These are phyloP conservation scores for Pseudozyma tsukubaensis DNA, from an alignment of 1,284 basidiomycete genomes.

Conservation along the genomic window DNA sequence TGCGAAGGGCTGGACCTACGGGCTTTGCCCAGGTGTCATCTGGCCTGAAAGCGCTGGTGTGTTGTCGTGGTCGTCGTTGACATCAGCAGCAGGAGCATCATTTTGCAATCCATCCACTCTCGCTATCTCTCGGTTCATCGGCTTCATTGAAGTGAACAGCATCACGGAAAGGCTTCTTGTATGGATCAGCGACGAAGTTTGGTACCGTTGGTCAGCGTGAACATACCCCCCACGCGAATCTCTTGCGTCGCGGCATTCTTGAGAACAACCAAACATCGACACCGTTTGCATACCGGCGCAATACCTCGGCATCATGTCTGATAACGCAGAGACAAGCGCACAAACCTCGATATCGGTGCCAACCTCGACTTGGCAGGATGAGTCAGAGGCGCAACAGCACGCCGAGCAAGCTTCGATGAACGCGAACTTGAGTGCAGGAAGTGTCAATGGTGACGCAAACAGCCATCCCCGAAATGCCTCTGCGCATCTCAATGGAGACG, in stretches of 20 bases:
- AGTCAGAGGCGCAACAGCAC: conserved; percentile 4
- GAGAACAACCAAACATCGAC: not conserved
- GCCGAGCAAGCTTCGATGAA: not conserved
- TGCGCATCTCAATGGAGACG: not conserved
- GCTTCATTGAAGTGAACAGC: too few species aligned
- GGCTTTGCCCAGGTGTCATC: conserved; percentile 16
- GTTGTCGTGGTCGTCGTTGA: conserved; percentile 12
- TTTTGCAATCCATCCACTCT: conserved; percentile 5
- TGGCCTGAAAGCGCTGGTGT: not conserved
- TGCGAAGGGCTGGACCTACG: conserved; percentile 2
- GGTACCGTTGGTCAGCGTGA: too few species aligned
- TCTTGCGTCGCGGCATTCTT: not conserved
- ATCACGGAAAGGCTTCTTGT: too few species aligned
- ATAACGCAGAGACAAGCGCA: conserved; percentile 3
- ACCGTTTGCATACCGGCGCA: not conserved
- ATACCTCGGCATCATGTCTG: conserved; percentile 1
- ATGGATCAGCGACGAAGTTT: too few species aligned
- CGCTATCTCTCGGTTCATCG: too few species aligned
- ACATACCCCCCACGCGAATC: too few species aligned
- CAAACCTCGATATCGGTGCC: conserved; percentile 1
- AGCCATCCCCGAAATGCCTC: conserved; percentile 1
- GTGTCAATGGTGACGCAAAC: not conserved
- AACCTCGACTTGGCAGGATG: conserved; percentile 10
- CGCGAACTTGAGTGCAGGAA: not conserved
- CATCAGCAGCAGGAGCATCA: not conserved